Percentiles rank a stretch among this genome's conserved stretches.
Evolutionary conservation across 352 stramenopile genomes (phyloP).

Genomic region (Nothophytophthora sp.): DNA sequence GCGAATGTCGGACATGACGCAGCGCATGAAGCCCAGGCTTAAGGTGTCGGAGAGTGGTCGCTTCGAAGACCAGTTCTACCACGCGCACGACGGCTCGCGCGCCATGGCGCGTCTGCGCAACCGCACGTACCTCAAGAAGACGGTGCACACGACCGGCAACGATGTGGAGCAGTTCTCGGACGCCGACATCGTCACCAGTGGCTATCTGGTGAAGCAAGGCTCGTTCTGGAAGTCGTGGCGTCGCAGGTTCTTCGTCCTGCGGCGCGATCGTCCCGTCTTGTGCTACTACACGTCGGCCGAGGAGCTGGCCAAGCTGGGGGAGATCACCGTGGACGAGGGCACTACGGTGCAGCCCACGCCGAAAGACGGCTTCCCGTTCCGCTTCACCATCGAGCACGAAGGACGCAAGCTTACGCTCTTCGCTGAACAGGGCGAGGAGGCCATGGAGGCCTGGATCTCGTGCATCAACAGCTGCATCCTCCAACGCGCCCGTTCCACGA

Average conservation of each 20-base stretch:
- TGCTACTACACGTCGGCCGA: constrained; percentile 82
- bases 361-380: constrained; percentile 54
- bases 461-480: constrained; percentile 57
- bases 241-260: constrained; percentile 83
- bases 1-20: constrained; percentile 21
- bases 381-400: constrained; percentile 73
- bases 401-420: constrained; percentile 73
- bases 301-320: constrained; percentile 79
- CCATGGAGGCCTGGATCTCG: constrained; percentile 67
- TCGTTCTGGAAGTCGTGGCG: constrained; percentile 90
- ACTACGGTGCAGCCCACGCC: constrained; percentile 53
- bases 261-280: constrained; percentile 67
- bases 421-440: constrained; percentile 52
- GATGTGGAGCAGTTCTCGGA: constrained; percentile 88
- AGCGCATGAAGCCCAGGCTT: constrained; percentile 61
- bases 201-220: constrained; percentile 83
- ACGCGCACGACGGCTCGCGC: constrained; percentile 77
- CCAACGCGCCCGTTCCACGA: constrained; percentile 23
- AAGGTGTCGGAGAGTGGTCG: constrained; percentile 79
- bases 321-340: constrained; percentile 71
- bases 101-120: constrained; percentile 82
- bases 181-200: constrained; percentile 76
- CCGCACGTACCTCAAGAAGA: constrained; percentile 72
- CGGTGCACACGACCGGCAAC: constrained; percentile 70
- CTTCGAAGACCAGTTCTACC: constrained; percentile 89